Conservation (phyloP, 192 early-diverging fungal species). For the Kickxella alabastrina region DNA sequence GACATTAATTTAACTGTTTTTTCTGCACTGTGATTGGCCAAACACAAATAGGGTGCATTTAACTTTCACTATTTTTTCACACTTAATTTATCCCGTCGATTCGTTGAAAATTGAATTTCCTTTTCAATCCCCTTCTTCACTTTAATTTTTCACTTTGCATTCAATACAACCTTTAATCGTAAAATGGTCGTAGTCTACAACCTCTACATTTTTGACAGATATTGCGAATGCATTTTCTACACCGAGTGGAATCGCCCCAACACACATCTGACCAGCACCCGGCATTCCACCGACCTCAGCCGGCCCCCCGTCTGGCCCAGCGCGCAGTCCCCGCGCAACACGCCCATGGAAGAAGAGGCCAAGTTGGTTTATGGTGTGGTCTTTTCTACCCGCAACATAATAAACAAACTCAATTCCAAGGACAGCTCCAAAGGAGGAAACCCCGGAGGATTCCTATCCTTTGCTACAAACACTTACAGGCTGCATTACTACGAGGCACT, state of each 20-base stretch:
- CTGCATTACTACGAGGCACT: conserved; percentile 90
- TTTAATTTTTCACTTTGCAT: background rate
- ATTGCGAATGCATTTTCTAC: conserved; percentile 88
- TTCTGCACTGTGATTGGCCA: too few species aligned
- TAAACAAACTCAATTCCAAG: conserved; percentile 68
- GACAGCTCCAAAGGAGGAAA: conserved; percentile 36
- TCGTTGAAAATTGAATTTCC: too few species aligned
- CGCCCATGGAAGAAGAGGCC: conserved; percentile 71
- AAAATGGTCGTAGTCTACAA: conserved; percentile 66
- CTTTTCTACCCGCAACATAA: conserved; percentile 82
- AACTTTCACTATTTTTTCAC: too few species aligned
- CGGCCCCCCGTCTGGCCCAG: conserved; percentile 35
- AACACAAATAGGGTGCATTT: too few species aligned
- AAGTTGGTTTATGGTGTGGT: conserved; percentile 98
- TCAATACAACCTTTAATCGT: background rate
- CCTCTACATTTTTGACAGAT: conserved; percentile 90
- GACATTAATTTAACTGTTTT: background rate
- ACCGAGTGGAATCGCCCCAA: conserved; percentile 64
- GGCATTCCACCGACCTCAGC: conserved; percentile 11
- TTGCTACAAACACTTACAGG: conserved; percentile 79
- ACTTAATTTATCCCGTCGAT: too few species aligned
- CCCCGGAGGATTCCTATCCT: conserved; percentile 50
- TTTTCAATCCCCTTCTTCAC: too few species aligned
- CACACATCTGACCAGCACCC: conserved; percentile 35
- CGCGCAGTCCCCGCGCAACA: conserved; percentile 17